A percentile compares a stretch with the other conserved stretches of the same genome.
Conservation (phyloP, 1,139 yeast genomes). For the Debaryomycetaceae sp. region DNA sequence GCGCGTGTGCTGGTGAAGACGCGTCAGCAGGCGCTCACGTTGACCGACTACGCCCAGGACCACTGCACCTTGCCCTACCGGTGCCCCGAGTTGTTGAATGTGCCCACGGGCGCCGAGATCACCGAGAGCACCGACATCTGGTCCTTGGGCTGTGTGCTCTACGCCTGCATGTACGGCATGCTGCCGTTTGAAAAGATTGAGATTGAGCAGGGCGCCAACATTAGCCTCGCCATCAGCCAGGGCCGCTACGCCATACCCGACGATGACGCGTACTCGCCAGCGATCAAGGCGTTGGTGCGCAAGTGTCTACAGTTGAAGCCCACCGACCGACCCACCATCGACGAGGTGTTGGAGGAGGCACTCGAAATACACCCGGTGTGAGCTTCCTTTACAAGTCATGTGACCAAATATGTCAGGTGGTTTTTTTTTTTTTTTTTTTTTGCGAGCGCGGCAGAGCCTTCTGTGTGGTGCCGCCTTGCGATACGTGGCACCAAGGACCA, state of each 20-base stretch:
- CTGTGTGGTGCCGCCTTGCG: no score
- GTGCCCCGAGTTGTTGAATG: constrained; percentile 86
- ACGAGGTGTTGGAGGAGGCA: constrained; percentile 49
- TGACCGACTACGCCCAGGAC: constrained; percentile 80
- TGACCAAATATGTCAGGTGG: no score
- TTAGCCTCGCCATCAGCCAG: constrained; percentile 69
- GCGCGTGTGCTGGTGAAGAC: constrained; percentile 54
- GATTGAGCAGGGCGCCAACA: constrained; percentile 74
- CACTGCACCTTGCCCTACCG: constrained; percentile 85
- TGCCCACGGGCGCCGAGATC: constrained; percentile 56
- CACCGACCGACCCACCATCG: constrained; percentile 55
- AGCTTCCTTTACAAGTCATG: no score
- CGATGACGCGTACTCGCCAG: constrained; percentile 43
- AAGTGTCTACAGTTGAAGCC: constrained; percentile 62
- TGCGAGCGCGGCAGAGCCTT: no score
- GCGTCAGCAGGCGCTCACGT: constrained; percentile 67
- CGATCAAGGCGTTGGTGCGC: constrained; percentile 50
- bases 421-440: no score
- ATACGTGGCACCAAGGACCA: no score
- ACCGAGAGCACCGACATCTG: constrained; percentile 82
- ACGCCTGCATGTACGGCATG: constrained; percentile 68
- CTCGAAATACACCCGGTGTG: constrained; percentile 21
- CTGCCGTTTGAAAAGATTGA: constrained; percentile 90
- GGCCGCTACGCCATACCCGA: constrained; percentile 67
- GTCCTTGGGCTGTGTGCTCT: constrained; percentile 84